Percentiles rank a stretch among this genome's conserved stretches.
These are phyloP conservation scores for Peronospora destructor DNA, from an alignment of 352 stramenopile genomes.

Conservation along the genomic window DNA sequence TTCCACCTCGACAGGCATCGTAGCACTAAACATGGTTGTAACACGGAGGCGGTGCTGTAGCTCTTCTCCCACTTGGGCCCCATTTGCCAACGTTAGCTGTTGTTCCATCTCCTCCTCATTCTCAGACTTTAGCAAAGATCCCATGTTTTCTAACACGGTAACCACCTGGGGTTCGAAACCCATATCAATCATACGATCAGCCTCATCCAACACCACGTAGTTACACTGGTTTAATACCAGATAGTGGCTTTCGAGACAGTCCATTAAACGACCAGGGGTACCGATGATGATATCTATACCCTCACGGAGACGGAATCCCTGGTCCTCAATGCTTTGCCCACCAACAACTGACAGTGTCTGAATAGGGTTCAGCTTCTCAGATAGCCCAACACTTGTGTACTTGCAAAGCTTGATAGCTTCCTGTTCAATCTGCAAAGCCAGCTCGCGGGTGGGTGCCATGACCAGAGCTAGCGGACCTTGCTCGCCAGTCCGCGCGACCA, in stretches of 20 bases:
- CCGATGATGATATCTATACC: conserved; percentile 98
- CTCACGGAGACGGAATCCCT: conserved; percentile 92
- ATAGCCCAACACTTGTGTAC: conserved; percentile 66
- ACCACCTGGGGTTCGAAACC: conserved; percentile 97
- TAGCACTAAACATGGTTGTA: conserved; percentile 98
- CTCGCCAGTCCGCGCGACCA: conserved; percentile 84
- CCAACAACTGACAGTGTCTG: conserved; percentile 88
- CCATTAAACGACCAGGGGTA: conserved; percentile 96
- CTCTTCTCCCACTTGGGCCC: conserved; percentile 28
- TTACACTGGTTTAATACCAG: conserved; percentile 98
- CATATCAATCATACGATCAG: conserved; percentile 96
- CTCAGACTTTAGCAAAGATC: conserved; percentile 93
- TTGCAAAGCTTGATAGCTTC: conserved; percentile 90
- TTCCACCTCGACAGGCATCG: conserved; percentile 97
- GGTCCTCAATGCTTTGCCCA: conserved; percentile 93
- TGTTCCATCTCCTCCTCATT: conserved; percentile 94
- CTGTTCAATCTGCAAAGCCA: conserved; percentile 97
- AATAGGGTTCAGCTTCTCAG: conserved; percentile 56
- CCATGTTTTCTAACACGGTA: conserved; percentile 95
- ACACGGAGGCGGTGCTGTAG: conserved; percentile 74
- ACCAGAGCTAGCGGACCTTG: conserved; percentile 95
- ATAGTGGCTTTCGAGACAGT: conserved; percentile 96
- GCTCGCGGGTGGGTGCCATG: conserved; percentile 97
- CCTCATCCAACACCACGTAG: conserved; percentile 99
- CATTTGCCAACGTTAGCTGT: conserved; percentile 72